Evolutionary conservation across 768 basidiomycete species (phyloP), one percentile per base, ranked within the genome.

Genomic region (Pleurotus djamor): DNA sequence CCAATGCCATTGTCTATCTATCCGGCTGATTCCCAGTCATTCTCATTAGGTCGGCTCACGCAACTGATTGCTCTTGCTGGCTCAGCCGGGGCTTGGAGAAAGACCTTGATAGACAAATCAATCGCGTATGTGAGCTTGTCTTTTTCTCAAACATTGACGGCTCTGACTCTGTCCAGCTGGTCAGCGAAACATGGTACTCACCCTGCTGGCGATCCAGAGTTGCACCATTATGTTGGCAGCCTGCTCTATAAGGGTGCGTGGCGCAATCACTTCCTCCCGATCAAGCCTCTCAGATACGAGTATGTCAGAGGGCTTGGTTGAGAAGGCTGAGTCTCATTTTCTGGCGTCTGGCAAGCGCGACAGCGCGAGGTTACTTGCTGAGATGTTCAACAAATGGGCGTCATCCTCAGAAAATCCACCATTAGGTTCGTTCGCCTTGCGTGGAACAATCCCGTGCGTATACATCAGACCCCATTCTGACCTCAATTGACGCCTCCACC

Each of bases 211-310:
- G 97, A 99, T 76, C 86, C 88, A 35, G 85, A 83, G 59, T 76
- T 99, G 52, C 94, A 94, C 48, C 88, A 93, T 61, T 98, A 98
- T 69, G 74, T 97, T 49, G 97, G 95, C 4, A 90, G 96, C 69
- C 75, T 97, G 34, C 79, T 94, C 5, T 89, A 84, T 73, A 95
- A 93, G 81, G 93, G 94, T 88, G 57, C 1, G 21, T 28, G 21
- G 21, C 38, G 71, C 55, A 12, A 37, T 58, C 16, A 10, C 6
- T 50, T 49, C 28, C 33, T 44, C 34, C 55, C n/a, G 12, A 49
- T 17, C 4, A 45, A 8, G 48, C 36, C 47, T 2, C 10, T 5
- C 7, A 4, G 8, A 16, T 10, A 28, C 21, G 21, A 28, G 48
- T 34, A 12, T 58, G 21, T 52, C 60, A 96, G 96, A 98, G 69